phyloP scores from a whole-genome alignment of 495 filamentous ascomycete genomes.

The Hypomontagnella submonticulosa region DNA sequence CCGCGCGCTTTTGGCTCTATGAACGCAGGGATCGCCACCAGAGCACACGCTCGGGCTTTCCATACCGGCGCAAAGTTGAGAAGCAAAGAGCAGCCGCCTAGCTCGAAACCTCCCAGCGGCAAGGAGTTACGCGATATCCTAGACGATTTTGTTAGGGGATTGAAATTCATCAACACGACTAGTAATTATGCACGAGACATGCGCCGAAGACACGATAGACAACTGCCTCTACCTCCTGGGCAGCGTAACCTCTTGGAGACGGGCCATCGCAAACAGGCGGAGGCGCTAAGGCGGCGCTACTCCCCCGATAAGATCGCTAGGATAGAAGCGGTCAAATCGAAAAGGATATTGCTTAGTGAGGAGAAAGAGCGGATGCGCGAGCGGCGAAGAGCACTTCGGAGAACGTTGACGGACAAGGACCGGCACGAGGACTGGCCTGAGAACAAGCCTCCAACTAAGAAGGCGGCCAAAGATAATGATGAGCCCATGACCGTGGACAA shows the following conservation, averaged over 20 bases:
- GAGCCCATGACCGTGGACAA: too few species aligned
- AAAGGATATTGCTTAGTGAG: not conserved
- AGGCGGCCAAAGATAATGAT: too few species aligned
- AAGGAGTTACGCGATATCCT: slow-evolving; percentile 26
- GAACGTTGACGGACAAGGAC: too few species aligned
- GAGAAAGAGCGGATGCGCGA: not conserved
- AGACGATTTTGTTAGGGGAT: slow-evolving; percentile 30
- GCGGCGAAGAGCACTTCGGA: not conserved
- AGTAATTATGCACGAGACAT: slow-evolving; percentile 22
- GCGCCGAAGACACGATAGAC: slow-evolving; percentile 20
- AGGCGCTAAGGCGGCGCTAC: not conserved
- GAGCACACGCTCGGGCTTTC: slow-evolving; percentile 22
- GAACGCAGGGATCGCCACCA: not conserved
- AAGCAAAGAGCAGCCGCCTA: not conserved
- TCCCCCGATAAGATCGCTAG: slow-evolving; percentile 5
- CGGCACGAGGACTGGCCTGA: not conserved
- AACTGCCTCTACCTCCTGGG: not conserved
- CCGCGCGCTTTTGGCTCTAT: slow-evolving; percentile 1
- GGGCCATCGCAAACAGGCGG: not conserved
- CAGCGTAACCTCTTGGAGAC: slow-evolving; percentile 5
- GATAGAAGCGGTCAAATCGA: not conserved
- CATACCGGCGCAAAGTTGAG: slow-evolving; percentile 18
- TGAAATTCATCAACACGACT: slow-evolving; percentile 21
- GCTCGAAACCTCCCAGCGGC: not conserved
- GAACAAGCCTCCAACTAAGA: not conserved